Evolutionary conservation across 2,329 filamentous ascomycete genomes (phyloP), one percentile per base, ranked within the genome.

Genomic region (Aspergillaceae sp.): DNA sequence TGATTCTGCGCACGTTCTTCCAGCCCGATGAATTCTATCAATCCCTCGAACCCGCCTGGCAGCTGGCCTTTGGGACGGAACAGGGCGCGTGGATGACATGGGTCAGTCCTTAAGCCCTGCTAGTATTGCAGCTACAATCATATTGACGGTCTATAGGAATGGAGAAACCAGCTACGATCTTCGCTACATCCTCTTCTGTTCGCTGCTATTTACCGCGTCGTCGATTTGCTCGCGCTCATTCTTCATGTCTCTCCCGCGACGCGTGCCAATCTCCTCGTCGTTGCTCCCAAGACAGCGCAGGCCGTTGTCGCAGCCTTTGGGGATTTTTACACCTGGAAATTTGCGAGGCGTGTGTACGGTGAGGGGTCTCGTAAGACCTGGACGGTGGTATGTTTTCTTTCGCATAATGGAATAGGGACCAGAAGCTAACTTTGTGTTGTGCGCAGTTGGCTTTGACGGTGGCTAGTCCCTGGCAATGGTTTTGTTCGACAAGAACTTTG

Each of bases 1-100:
- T 92, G 56, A 80, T 76, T 51, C 74, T 94, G 47, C 75, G 79
- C 54, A 97, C 92, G 19, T 98, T 96, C 66, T 98, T 98, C 71
- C 92, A 98, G 67, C 92, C 92, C 29, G 92, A 98, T 72, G 92
- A 98, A 68, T 97, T 87, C 73, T 98, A 92, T 61, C 92, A 98
- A 64, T 86, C 89, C 1, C 78, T 97, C 40, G 92, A 98, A 71
- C 91, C 92, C 44, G 92, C 92, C 55, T 97, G 91, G 90, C 75
- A 83, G 58, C 76, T 92, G 46, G 86, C 86, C 3, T 96, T 95
- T 74, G 90, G 90, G 26, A 61, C 73, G 2, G 64, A 75, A 9
- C 86, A 83, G 65, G 86, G 86, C 51, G 87, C 91, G 29, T 98
- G 91, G 87, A 77, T 96, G 59, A 98, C 92, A 51, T 98, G 92